These are phyloP conservation scores for Trypanosoma grayi DNA, from an alignment of 208 protist genomes.

Conservation along the genomic window DNA sequence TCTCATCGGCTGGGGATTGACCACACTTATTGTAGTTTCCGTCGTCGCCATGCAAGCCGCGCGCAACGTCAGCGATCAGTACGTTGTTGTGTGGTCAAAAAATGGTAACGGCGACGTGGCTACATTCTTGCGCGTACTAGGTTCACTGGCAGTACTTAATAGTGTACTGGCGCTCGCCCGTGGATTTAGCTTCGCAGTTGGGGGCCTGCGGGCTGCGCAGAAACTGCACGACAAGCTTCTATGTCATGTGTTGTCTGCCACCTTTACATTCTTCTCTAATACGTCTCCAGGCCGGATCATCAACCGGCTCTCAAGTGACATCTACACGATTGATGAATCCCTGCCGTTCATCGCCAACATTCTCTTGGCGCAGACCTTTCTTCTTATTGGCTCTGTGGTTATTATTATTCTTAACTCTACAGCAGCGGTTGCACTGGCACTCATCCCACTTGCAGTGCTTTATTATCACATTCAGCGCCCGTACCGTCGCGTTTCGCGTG, in stretches of 20 bases:
- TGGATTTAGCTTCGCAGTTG: constrained; percentile 31
- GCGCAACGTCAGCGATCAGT: constrained; percentile 30
- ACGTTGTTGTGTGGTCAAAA: constrained; percentile 28
- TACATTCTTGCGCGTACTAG: constrained; percentile 16
- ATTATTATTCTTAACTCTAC: constrained; percentile 32
- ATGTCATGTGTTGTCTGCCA: constrained; percentile 36
- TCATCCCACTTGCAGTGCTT: constrained; percentile 40
- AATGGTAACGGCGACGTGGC: constrained; percentile 1
- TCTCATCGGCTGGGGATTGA: constrained; percentile 19
- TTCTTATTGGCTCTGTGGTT: constrained; percentile 28
- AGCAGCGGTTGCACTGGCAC: constrained; percentile 27
- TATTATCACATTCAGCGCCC: constrained; percentile 46
- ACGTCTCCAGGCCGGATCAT: constrained; percentile 66
- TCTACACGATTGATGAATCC: constrained; percentile 72
- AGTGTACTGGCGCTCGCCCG: constrained; percentile 22
- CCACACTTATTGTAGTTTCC: constrained; percentile 17
- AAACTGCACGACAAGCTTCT: constrained; percentile 56
- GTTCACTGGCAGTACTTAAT: constrained; percentile 18
- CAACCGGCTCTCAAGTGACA: constrained; percentile 80
- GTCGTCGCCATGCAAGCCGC: constrained; percentile 23
- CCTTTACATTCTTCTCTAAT: constrained; percentile 51
- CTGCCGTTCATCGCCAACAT: constrained; percentile 69
- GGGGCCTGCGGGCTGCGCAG: constrained; percentile 31
- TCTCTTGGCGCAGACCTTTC: constrained; percentile 36
- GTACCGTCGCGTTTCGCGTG: constrained; percentile 39